phyloP scores from a whole-genome alignment of 371 early-diverging fungal species.

The Entomophthora muscae region DNA sequence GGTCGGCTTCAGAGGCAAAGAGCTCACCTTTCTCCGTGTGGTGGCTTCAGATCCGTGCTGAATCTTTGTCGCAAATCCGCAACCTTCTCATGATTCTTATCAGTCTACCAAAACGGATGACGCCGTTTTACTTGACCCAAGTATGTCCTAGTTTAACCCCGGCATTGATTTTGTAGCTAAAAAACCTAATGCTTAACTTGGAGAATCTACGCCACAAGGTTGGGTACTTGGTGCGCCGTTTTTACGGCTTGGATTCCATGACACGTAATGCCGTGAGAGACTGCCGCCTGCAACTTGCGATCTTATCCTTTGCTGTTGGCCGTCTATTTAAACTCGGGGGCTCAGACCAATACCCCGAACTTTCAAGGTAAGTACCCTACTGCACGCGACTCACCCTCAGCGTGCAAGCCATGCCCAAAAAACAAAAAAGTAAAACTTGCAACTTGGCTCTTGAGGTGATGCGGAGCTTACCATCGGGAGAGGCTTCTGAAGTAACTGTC shows the following conservation, averaged over 20 bases:
- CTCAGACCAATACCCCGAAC: neutral
- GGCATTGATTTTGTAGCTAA: neutral
- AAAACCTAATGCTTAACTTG: neutral
- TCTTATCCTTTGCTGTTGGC: neutral
- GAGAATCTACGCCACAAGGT: neutral
- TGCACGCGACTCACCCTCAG: neutral
- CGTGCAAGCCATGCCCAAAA: neutral
- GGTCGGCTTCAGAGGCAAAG: neutral
- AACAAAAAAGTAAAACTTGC: neutral
- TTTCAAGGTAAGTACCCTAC: neutral
- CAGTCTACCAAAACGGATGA: neutral
- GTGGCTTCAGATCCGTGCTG: neutral
- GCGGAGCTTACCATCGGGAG: neutral
- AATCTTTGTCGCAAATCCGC: neutral
- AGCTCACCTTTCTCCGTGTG: neutral
- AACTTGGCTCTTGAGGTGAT: neutral
- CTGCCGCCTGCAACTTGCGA: neutral
- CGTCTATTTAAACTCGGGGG: neutral
- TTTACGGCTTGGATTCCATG: neutral
- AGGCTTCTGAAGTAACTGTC: neutral
- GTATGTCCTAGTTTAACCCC: neutral
- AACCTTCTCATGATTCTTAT: neutral
- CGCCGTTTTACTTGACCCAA: neutral
- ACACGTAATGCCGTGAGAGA: neutral
- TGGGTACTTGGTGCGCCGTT: neutral